These are phyloP conservation scores for Usnea hakonensis DNA, from an alignment of 495 filamentous ascomycete genomes.

Conservation along the genomic window DNA sequence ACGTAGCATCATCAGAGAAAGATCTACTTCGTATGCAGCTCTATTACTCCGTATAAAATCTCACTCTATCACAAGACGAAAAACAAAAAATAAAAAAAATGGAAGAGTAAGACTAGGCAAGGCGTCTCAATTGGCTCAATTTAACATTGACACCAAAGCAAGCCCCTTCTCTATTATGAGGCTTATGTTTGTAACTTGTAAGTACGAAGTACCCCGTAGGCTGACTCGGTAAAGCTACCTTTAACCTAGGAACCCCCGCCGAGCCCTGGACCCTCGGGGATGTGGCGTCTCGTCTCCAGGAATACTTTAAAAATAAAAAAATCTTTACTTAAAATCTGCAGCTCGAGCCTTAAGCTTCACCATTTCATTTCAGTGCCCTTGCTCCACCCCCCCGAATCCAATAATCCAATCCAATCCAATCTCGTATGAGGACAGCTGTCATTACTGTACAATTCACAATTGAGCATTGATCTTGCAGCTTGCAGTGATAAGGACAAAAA, in stretches of 20 bases:
- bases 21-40: too few species aligned
- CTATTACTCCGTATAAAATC: too few species aligned
- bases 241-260: too few species aligned
- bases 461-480: neutral
- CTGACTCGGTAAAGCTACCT: neutral
- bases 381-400: neutral
- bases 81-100: neutral
- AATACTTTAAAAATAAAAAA: too few species aligned
- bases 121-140: neutral
- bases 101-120: neutral
- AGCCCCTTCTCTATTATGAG: neutral
- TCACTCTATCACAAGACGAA: neutral
- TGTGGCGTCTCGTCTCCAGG: neutral
- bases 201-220: too few species aligned
- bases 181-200: too few species aligned
- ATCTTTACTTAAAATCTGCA: neutral
- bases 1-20: too few species aligned
- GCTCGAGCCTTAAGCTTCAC: neutral
- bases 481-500: neutral
- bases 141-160: neutral
- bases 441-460: neutral
- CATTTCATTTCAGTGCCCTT: neutral
- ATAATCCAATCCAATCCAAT: neutral
- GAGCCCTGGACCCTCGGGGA: too few species aligned
- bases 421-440: conserved; percentile 8